phyloP scores from a whole-genome alignment of 2,329 filamentous ascomycete species.

The Aspergillus cejpii region DNA sequence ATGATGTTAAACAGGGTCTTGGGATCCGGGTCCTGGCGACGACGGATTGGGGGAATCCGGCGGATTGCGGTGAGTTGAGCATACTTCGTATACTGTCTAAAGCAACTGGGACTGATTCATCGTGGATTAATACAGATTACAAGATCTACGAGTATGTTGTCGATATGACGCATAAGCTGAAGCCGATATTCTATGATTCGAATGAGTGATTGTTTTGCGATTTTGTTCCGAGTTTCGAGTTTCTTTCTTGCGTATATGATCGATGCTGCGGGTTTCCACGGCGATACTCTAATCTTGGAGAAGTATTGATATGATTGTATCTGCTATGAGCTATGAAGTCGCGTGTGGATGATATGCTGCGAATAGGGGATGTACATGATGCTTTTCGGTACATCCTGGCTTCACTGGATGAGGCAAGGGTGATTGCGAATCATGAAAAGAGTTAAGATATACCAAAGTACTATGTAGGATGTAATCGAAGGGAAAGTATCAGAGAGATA shows the following conservation, averaged over 20 bases:
- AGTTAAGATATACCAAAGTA: no score
- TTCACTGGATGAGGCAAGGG: not conserved
- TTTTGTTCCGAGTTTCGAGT: no score
- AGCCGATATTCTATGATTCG: constrained; percentile 67
- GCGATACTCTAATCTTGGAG: not conserved
- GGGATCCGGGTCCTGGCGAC: constrained; percentile 39
- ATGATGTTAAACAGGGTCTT: constrained; percentile 25
- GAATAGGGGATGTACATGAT: no score
- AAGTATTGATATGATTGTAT: no score
- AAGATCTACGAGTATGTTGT: constrained; percentile 70
- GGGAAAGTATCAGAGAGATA: no score
- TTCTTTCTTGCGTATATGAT: no score
- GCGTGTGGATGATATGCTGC: no score
- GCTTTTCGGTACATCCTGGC: not conserved
- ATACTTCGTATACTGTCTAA: no score
- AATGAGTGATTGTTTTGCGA: constrained; percentile 2
- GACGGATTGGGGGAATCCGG: constrained; percentile 40
- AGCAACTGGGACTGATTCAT: not conserved
- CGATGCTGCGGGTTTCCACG: not conserved
- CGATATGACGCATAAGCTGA: constrained; percentile 74
- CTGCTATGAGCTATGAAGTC: no score
- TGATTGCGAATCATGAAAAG: not conserved
- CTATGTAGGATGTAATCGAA: no score
- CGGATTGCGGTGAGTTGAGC: constrained; percentile 37
- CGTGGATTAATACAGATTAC: constrained; percentile 61